phyloP scores from a whole-genome alignment of 768 basidiomycete genomes.

The Boletus coccyginus region DNA sequence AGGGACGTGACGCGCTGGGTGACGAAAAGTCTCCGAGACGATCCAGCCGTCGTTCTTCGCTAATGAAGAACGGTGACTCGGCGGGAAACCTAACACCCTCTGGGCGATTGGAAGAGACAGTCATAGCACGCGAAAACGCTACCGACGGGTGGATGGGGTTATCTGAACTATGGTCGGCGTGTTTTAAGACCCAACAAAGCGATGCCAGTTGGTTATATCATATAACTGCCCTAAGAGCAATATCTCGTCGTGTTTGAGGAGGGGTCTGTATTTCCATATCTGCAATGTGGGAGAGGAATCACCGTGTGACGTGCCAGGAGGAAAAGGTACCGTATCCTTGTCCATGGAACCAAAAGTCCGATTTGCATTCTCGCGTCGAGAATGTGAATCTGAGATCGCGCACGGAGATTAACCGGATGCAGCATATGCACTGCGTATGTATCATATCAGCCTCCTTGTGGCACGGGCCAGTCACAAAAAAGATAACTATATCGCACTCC shows the following conservation, averaged over 20 bases:
- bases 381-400: constrained; percentile 26
- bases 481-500: neutral
- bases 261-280: constrained; percentile 3
- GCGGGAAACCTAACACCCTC: neutral
- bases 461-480: constrained; percentile 4
- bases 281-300: neutral
- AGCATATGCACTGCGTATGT: no score
- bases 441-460: constrained; percentile 8
- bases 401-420: constrained; percentile 21
- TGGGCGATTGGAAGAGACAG: constrained; percentile 10
- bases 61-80: constrained; percentile 20
- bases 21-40: neutral
- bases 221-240: neutral
- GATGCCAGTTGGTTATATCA: constrained; percentile 8
- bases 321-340: neutral
- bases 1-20: constrained; percentile 18
- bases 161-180: neutral
- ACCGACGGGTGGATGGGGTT: neutral
- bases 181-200: constrained; percentile 6
- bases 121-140: constrained; percentile 10
- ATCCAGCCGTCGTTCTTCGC: constrained; percentile 10
- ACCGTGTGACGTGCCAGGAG: neutral
- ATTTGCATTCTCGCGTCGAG: constrained; percentile 20
- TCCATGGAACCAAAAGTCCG: constrained; percentile 15
- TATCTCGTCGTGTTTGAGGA: neutral